Evolutionary conservation across 2,329 filamentous ascomycete species (phyloP).

Genomic region (Xylariaceae sp.): DNA sequence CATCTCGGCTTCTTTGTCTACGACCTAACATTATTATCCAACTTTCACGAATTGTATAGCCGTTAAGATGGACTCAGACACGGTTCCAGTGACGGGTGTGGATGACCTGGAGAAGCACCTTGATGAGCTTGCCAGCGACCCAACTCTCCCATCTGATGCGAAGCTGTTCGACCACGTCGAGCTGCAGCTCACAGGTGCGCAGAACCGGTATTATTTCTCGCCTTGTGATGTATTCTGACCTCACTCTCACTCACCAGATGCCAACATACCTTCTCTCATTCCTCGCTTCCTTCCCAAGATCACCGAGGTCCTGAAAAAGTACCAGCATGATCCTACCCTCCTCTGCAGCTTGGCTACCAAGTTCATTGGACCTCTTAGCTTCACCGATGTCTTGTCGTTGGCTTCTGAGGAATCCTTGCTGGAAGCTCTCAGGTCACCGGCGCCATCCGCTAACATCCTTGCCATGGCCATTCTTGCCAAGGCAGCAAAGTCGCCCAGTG

Average conservation of each 20-base stretch:
- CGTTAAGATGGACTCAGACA: constrained; percentile 37
- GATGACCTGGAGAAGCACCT: constrained; percentile 52
- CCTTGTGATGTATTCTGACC: not conserved
- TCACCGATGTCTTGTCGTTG: constrained; percentile 47
- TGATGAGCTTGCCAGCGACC: constrained; percentile 42
- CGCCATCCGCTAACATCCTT: constrained; percentile 53
- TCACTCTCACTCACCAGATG: constrained; percentile 34
- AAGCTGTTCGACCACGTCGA: constrained; percentile 56
- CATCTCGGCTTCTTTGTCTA: not conserved
- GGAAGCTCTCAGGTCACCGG: constrained; percentile 48
- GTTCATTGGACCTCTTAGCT: constrained; percentile 49
- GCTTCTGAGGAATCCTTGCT: constrained; percentile 48
- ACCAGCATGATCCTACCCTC: constrained; percentile 45
- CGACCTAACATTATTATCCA: too few relatives aligned
- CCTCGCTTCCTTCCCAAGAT: constrained; percentile 50
- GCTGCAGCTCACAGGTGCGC: constrained; percentile 49
- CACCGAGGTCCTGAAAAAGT: constrained; percentile 47
- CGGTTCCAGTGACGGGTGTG: constrained; percentile 46
- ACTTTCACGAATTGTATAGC: constrained; percentile 32
- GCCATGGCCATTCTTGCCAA: constrained; percentile 54
- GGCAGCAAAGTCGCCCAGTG: constrained; percentile 43
- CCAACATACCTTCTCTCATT: constrained; percentile 48
- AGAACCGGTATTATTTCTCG: not conserved
- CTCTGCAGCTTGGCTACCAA: constrained; percentile 51
- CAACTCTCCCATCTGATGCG: constrained; percentile 39